Base-by-base conservation (phyloP, 2,329 filamentous ascomycete genomes). In the Fusarium brachygibbosum region DNA sequence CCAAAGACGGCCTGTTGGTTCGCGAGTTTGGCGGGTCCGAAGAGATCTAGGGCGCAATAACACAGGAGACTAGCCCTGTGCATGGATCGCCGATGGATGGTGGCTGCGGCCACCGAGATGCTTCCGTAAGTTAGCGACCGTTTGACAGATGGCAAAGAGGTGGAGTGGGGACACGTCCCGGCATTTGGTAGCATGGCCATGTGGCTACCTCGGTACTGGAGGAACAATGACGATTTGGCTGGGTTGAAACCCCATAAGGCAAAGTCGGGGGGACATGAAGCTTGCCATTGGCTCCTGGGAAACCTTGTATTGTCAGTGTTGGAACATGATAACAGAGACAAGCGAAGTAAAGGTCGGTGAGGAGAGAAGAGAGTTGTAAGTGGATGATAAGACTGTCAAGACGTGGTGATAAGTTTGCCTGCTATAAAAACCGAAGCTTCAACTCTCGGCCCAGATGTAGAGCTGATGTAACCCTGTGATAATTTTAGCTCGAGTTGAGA, bases 21-120 rank as follows among this genome's bases (percentile, higher is more conserved):
- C 87, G 5, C 83, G 83, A 51, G 87, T 88, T 12, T 91, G 88
- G 88, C 84, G 88, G 65, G 88, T 91, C 13, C 82, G 89, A 59
- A 85, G 88, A 68, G 88, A 91, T 76, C 76, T 91, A 9, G 88
- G 89, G 11, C 81, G 82, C 40, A 70, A 56, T 55, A 76, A 71
- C 23, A 51, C 65, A 4, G 75, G 75, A 23, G 76, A 77, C 50
- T 74, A 74, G 61, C 28, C 29, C 34, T 5, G 46, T 38, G 23
- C 23, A 51, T 55, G 19, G 38, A 70, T 60, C 42, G 40, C 25
- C 50, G 42, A 58, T 48, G 17, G 50, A 50, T 45, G 38, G 52
- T 35, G 58, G 63, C 55, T 50, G 32, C 31, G 19, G 38, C 17
- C 32, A 35, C 44, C 31, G 25, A 51, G 28, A 32, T 56, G 46